Conservation (phyloP, 208 protist species). For the Crithidia bombi region DNA sequence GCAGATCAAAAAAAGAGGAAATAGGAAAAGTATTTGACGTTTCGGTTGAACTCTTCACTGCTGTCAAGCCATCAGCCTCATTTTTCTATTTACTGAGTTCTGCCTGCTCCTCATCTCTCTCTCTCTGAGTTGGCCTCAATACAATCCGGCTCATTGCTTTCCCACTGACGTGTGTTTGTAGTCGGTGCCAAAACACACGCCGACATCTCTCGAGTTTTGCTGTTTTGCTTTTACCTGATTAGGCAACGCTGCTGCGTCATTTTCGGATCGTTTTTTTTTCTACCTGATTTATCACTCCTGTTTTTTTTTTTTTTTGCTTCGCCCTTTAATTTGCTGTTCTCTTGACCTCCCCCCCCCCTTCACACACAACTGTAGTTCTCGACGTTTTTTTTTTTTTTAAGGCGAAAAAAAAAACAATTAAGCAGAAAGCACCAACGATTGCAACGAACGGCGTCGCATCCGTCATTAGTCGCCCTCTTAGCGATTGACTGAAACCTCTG, state of each 20-base stretch:
- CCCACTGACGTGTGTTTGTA: slow-evolving; percentile 1
- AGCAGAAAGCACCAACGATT: too few species aligned
- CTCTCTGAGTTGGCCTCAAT: slow-evolving; percentile 1
- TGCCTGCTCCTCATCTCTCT: too few species aligned
- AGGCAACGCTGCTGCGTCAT: neutral
- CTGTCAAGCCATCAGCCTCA: too few species aligned
- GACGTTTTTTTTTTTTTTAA: too few species aligned
- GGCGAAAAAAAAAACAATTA: neutral
- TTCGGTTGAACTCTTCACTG: too few species aligned
- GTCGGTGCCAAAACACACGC: slow-evolving; percentile 1
- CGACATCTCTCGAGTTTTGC: too few species aligned
- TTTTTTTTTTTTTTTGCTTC: slow-evolving; percentile 6
- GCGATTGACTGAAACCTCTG: neutral
- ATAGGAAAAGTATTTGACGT: too few species aligned
- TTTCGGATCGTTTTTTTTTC: slow-evolving; percentile 22
- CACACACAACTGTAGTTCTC: too few species aligned
- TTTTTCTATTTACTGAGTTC: slow-evolving; percentile 4
- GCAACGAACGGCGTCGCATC: slow-evolving; percentile 7
- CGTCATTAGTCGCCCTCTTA: slow-evolving; percentile 20
- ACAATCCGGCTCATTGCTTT: slow-evolving; percentile 9
- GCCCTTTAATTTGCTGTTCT: too few species aligned
- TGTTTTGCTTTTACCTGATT: neutral
- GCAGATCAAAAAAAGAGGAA: neutral
- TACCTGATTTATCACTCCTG: slow-evolving; percentile 1
- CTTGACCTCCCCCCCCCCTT: too few species aligned